A percentile compares a stretch with the other conserved stretches of the same genome.
These are phyloP conservation scores for Trametes maxima DNA, from an alignment of 768 basidiomycete species.

Conservation along the genomic window DNA sequence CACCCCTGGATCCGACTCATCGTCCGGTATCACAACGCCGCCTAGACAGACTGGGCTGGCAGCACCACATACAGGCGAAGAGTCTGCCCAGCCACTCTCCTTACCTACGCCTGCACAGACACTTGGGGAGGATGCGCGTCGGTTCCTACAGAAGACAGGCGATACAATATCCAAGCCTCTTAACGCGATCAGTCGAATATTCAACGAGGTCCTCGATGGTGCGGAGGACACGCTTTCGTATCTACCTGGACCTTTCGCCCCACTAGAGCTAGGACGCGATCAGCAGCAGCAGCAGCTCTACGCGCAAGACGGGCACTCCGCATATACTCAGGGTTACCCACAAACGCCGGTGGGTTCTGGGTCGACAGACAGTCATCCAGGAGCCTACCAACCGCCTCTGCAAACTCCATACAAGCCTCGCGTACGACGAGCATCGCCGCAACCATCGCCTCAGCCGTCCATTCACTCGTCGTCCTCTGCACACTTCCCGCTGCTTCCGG, in stretches of 20 bases:
- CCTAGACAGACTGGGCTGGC: slow-evolving; percentile 15
- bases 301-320: slow-evolving; percentile 37
- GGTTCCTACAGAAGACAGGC: slow-evolving; percentile 87
- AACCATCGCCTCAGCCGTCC: slow-evolving; percentile 23
- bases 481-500: slow-evolving; percentile 37
- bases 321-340: slow-evolving; percentile 28
- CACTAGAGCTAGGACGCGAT: slow-evolving; percentile 64
- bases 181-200: slow-evolving; percentile 85
- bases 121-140: slow-evolving; percentile 70
- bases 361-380: slow-evolving; percentile 22
- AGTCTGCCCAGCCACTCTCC: slow-evolving; percentile 81
- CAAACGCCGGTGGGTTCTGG: slow-evolving; percentile 44
- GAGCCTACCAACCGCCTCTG: slow-evolving; percentile 24
- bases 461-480: slow-evolving; percentile 33
- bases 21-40: slow-evolving; percentile 17
- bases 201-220: slow-evolving; percentile 80
- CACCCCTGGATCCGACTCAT: slow-evolving; percentile 31
- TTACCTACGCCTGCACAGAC: slow-evolving; percentile 53
- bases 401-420: slow-evolving; percentile 79
- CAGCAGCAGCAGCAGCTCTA: slow-evolving; percentile 40
- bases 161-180: slow-evolving; percentile 90
- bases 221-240: slow-evolving; percentile 66
- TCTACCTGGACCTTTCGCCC: slow-evolving; percentile 70
- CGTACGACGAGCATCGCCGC: slow-evolving; percentile 46
- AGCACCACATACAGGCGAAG: slow-evolving; percentile 73